Percentiles rank a stretch among this genome's conserved stretches.
Conservation (phyloP, 2,329 filamentous ascomycete genomes). For the Metarhizium rileyi region DNA sequence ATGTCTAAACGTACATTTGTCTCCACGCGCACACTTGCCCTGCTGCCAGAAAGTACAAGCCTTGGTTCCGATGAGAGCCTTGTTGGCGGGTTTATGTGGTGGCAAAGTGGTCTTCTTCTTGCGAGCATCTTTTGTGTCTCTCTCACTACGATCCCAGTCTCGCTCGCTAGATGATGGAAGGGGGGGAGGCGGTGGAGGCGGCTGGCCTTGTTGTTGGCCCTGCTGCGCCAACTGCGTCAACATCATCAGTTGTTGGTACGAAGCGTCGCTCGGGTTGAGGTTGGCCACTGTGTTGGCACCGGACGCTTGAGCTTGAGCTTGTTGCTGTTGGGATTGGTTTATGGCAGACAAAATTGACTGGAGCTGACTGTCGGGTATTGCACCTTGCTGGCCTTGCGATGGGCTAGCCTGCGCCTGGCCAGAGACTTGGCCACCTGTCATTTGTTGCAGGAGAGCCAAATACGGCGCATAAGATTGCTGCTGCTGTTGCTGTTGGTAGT, state of each 20-base stretch:
- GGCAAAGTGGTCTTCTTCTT: conserved; percentile 32
- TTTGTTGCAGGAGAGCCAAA: conserved; percentile 31
- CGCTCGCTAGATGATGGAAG: conserved; percentile 4
- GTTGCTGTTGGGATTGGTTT: conserved; percentile 24
- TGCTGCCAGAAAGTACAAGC: conserved; percentile 62
- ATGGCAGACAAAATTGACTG: conserved; percentile 36
- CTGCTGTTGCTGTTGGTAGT: conserved; percentile 17
- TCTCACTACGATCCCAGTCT: conserved; percentile 21
- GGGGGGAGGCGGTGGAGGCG: conserved; percentile 14
- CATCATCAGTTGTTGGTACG: conserved; percentile 31
- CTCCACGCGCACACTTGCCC: conserved; percentile 63
- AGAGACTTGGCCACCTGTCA: conserved; percentile 25
- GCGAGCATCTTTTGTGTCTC: conserved; percentile 26
- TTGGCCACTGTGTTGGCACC: conserved; percentile 14
- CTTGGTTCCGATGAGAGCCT: conserved; percentile 53
- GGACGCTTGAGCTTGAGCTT: conserved; percentile 10
- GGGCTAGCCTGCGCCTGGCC: conserved; percentile 9
- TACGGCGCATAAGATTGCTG: conserved; percentile 28
- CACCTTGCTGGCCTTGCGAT: conserved; percentile 13
- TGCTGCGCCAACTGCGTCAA: conserved; percentile 29
- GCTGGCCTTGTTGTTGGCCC: conserved; percentile 18
- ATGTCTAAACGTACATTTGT: conserved; percentile 65
- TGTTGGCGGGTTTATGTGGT: conserved; percentile 38
- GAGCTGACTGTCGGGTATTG: conserved; percentile 28
- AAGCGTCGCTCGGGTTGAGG: conserved; percentile 28